phyloP scores from a whole-genome alignment of 257 asterid species.

The Gynochthodes officinalis region DNA sequence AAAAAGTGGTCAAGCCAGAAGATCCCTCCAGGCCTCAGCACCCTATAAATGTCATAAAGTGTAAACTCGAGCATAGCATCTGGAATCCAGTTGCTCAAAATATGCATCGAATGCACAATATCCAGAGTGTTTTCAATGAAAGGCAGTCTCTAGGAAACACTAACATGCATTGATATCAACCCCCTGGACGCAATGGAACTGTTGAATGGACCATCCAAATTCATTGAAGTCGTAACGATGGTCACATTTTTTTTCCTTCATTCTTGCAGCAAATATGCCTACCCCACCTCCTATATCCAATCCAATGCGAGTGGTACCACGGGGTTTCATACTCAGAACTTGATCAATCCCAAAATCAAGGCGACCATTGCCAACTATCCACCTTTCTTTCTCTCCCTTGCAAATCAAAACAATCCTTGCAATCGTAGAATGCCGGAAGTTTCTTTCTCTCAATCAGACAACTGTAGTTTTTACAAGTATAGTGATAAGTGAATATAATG shows the following conservation, averaged over 20 bases:
- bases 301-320: constrained; percentile 41
- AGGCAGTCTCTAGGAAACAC: constrained; percentile 52
- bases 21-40: constrained; percentile 58
- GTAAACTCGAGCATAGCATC: constrained; percentile 42
- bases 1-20: constrained; percentile 66
- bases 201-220: constrained; percentile 58
- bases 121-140: constrained; percentile 58
- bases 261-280: constrained; percentile 55
- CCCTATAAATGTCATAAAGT: constrained; percentile 48
- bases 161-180: constrained; percentile 45
- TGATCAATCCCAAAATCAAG: constrained; percentile 45
- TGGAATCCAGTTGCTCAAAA: constrained; percentile 59
- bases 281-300: constrained; percentile 63
- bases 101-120: constrained; percentile 60
- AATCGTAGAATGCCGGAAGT: constrained; percentile 37
- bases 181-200: constrained; percentile 58
- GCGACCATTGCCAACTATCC: constrained; percentile 49
- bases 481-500: too few relatives aligned
- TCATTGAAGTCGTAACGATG: constrained; percentile 55
- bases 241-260: constrained; percentile 57
- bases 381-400: constrained; percentile 46
- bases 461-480: constrained; percentile 49
- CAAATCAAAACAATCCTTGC: constrained; percentile 55
- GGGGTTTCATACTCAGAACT: constrained; percentile 28
- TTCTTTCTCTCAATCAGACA: constrained; percentile 38